Evolutionary conservation across 306 rosid genomes (phyloP).

Genomic region (Alnus rubra): DNA sequence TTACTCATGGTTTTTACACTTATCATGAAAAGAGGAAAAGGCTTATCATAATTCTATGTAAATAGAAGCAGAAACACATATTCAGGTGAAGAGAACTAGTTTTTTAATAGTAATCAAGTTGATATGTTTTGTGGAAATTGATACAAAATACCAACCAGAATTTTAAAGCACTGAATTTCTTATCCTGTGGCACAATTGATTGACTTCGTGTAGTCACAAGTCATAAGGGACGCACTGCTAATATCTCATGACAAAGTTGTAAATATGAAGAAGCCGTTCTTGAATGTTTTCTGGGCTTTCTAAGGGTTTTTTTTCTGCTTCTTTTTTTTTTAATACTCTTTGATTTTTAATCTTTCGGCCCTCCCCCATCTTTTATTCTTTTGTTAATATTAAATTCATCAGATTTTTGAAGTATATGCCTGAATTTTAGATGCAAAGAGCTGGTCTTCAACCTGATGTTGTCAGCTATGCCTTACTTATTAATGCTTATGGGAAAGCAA

Average conservation of each 20-base stretch:
- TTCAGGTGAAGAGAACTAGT: neutral
- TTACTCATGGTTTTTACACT: neutral
- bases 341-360: neutral
- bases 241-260: neutral
- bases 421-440: conserved; percentile 89
- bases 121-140: neutral
- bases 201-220: neutral
- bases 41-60: neutral
- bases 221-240: neutral
- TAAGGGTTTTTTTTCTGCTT: neutral
- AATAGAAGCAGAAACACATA: neutral
- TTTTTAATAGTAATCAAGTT: neutral
- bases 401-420: conserved; percentile 51
- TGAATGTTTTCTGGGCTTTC: neutral
- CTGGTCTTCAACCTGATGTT: conserved; percentile 83
- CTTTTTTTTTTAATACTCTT: neutral
- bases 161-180: neutral
- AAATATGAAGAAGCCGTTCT: neutral
- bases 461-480: conserved; percentile 90
- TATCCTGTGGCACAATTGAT: neutral
- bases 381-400: conserved; percentile 41
- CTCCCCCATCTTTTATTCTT: conserved; percentile 31
- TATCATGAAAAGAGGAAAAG: neutral
- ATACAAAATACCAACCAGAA: neutral
- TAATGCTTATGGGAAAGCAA: conserved; percentile 91